phyloP scores from a whole-genome alignment of 495 filamentous ascomycete genomes.

The Saxophila tyrrhenica region DNA sequence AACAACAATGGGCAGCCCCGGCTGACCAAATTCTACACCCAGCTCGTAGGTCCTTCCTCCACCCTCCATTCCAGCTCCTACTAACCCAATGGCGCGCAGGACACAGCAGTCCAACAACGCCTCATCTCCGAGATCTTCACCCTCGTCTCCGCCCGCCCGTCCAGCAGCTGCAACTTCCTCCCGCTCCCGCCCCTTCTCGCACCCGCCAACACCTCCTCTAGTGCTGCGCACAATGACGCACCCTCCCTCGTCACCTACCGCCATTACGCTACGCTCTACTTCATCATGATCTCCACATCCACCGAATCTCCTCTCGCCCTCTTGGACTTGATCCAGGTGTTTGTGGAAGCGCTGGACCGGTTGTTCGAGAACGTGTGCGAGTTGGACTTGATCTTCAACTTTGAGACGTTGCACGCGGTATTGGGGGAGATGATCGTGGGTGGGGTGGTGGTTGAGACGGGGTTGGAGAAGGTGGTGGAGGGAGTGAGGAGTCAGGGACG shows the following conservation, averaged over 20 bases:
- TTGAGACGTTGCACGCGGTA: slow-evolving; percentile 87
- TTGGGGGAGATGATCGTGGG: slow-evolving; percentile 93
- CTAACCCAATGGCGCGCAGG: slow-evolving; percentile 39
- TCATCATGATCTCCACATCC: slow-evolving; percentile 95
- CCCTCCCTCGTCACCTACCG: slow-evolving; percentile 96
- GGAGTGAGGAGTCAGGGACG: slow-evolving; percentile 71
- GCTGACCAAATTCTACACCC: slow-evolving; percentile 97
- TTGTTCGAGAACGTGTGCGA: slow-evolving; percentile 98
- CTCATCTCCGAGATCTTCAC: slow-evolving; percentile 96
- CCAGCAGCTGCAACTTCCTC: slow-evolving; percentile 92
- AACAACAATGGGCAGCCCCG: slow-evolving; percentile 95
- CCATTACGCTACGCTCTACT: slow-evolving; percentile 95
- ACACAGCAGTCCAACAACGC: slow-evolving; percentile 88
- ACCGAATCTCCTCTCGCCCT: slow-evolving; percentile 92
- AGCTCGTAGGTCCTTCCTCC: slow-evolving; percentile 52
- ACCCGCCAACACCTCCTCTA: slow-evolving; percentile 34
- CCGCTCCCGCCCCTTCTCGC: slow-evolving; percentile 62
- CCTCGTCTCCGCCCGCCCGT: slow-evolving; percentile 79
- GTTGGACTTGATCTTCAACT: slow-evolving; percentile 95
- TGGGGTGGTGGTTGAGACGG: slow-evolving; percentile 90
- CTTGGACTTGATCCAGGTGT: slow-evolving; percentile 94
- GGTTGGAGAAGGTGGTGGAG: slow-evolving; percentile 72
- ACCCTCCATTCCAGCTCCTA: not conserved
- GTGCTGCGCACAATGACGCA: slow-evolving; percentile 57
- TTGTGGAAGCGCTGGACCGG: slow-evolving; percentile 87